Conservation (phyloP, 2,329 filamentous ascomycete species). For the Botrytis galanthina region DNA sequence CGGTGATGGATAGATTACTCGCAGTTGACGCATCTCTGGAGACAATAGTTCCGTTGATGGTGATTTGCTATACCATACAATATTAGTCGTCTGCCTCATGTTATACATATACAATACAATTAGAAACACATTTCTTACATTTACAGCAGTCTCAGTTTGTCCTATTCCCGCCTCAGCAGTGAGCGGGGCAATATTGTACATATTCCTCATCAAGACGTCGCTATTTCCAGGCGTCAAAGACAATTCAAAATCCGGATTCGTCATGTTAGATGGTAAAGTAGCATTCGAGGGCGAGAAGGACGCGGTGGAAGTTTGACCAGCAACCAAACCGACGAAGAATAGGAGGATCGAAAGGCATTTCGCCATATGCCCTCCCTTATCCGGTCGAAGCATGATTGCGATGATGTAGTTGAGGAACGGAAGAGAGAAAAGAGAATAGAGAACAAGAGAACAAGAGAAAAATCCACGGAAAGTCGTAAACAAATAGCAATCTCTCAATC, state of each 20-base stretch:
- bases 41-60: slow-evolving; percentile 16
- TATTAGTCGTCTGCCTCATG: not conserved
- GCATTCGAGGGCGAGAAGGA: slow-evolving; percentile 31
- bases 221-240: slow-evolving; percentile 21
- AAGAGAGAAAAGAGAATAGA: slow-evolving; percentile 16
- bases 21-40: slow-evolving; percentile 17
- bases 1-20: slow-evolving; percentile 20
- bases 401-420: not conserved
- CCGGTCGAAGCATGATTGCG: slow-evolving; percentile 33
- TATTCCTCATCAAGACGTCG: slow-evolving; percentile 18
- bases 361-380: slow-evolving; percentile 30
- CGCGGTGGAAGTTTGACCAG: slow-evolving; percentile 29
- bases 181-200: slow-evolving; percentile 34
- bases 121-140: slow-evolving; percentile 23
- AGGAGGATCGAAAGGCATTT: slow-evolving; percentile 26
- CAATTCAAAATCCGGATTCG: slow-evolving; percentile 24
- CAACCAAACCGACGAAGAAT: slow-evolving; percentile 25
- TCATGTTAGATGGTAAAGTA: slow-evolving; percentile 28
- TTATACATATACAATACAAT: not conserved
- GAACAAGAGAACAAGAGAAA: not conserved
- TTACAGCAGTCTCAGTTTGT: slow-evolving; percentile 22
- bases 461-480: not conserved
- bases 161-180: slow-evolving; percentile 31
- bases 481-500: not conserved
- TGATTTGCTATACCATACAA: slow-evolving; percentile 23